Evolutionary conservation across 805 yeast species (phyloP).

Genomic region (Candida saitoana): DNA sequence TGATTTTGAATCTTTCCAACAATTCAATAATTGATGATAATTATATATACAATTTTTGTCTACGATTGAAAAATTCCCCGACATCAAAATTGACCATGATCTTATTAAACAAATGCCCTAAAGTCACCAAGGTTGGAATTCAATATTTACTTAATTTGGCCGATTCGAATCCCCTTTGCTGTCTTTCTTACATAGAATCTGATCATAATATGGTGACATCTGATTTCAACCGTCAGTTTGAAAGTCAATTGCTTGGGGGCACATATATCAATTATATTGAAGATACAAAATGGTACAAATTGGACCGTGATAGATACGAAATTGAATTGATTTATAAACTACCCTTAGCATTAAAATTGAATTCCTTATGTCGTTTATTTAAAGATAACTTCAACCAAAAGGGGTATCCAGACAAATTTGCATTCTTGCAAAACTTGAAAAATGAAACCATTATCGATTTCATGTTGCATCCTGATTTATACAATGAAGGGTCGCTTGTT

Average conservation of each 20-base stretch:
- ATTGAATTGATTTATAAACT: constrained; percentile 13
- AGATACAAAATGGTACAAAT: constrained; percentile 22
- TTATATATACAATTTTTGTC: constrained; percentile 21
- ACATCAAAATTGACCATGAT: constrained; percentile 20
- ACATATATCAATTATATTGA: constrained; percentile 9
- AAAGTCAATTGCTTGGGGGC: not conserved
- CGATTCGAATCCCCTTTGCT: not conserved
- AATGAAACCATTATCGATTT: not conserved
- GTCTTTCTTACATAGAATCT: constrained; percentile 15
- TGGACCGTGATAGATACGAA: constrained; percentile 10
- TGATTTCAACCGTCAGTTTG: constrained; percentile 3
- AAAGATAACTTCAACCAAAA: not conserved
- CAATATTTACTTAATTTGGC: constrained; percentile 8
- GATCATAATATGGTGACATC: constrained; percentile 8
- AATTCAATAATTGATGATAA: constrained; percentile 26
- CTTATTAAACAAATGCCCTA: constrained; percentile 19
- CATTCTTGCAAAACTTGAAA: not conserved
- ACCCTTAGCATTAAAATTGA: constrained; percentile 24
- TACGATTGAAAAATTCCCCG: constrained; percentile 13
- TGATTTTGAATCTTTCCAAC: constrained; percentile 30
- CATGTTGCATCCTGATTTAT: not conserved
- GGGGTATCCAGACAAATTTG: not conserved
- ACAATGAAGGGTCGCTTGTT: not conserved
- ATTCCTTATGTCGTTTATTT: constrained; percentile 10
- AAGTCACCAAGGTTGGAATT: constrained; percentile 12